Base-by-base conservation (phyloP, 306 rosid species). In the Malus fusca region DNA sequence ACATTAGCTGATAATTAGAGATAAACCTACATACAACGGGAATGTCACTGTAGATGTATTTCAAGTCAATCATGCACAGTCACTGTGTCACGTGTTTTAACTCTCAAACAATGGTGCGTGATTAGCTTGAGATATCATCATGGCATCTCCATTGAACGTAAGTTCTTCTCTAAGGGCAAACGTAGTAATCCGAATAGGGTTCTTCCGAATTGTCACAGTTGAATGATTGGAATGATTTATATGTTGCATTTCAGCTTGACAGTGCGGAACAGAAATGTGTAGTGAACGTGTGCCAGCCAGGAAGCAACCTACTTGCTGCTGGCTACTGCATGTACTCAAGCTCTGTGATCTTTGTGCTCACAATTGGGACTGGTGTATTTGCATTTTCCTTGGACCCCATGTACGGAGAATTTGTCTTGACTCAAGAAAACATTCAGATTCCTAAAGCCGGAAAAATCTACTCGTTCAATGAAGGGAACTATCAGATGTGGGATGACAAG, bases 261-360 rank as follows among this genome's bases (percentile, higher is more conserved):
- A 66, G 69, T 21, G 56, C 76, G 68, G 87, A 77, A 79, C 88
- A 90, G 72, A 88, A 86, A 71, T 96, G 99, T 28, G 40, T 96
- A 8, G 96, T 92, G 85, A 96, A 79, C 65, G 99, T 90, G 79
- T 96, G 99, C 80, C 99, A 96, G 74, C 99, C 99, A 4, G 99
- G 99, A 66, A 96, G 87, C 88, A 96, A 96, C 87, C 87, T 95
- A 14, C 96, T 95, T 13, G 97, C 99, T n/a, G 92, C 99, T 8
- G 99, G 99, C 43, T 96, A 96, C 86, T 96, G 99, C 92, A 92
- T 96, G 98, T 92, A 96, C 70, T 96, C 99, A 0, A 96, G 99
- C 85, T 96, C 99, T 15, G 35, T 96, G 15, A 92, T 96, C 82
- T 96, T 96, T 66, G 98, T 92, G 59, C 85, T 96, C 37, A 92